Percentiles rank a stretch among this genome's conserved stretches.
Conservation (phyloP, 2,329 filamentous ascomycete species). For the Ascochyta rabiei region DNA sequence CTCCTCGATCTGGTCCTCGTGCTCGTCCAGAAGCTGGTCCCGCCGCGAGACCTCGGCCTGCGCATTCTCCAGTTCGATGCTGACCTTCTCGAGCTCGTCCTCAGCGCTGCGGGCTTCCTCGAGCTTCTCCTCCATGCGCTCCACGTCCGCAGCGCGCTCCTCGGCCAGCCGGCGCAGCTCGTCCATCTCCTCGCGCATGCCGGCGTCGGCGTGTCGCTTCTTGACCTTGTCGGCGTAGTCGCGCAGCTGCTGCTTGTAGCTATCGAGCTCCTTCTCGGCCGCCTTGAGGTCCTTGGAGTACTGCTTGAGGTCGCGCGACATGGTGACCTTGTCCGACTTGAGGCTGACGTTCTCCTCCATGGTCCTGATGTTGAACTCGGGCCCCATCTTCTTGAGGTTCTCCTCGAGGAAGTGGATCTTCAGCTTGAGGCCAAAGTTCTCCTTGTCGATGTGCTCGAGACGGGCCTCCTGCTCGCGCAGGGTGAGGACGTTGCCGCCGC, state of each 20-base stretch:
- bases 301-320: slow-evolving; percentile 83
- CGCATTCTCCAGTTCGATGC: slow-evolving; percentile 41
- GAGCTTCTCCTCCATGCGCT: slow-evolving; percentile 42
- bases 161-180: slow-evolving; percentile 53
- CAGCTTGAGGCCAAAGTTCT: slow-evolving; percentile 81
- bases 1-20: slow-evolving; percentile 46
- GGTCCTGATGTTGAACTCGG: slow-evolving; percentile 86
- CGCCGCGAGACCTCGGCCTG: slow-evolving; percentile 43
- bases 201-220: slow-evolving; percentile 74
- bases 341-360: slow-evolving; percentile 95
- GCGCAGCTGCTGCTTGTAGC: slow-evolving; percentile 78
- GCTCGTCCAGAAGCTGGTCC: slow-evolving; percentile 46
- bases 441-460: slow-evolving; percentile 95
- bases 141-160: slow-evolving; percentile 48
- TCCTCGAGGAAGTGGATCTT: slow-evolving; percentile 92
- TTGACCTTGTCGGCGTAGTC: slow-evolving; percentile 84
- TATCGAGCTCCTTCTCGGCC: slow-evolving; percentile 85
- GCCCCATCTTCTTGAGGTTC: slow-evolving; percentile 82
- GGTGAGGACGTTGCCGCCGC: slow-evolving; percentile 87
- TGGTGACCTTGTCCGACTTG: slow-evolving; percentile 88
- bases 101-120: slow-evolving; percentile 38
- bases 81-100: slow-evolving; percentile 46
- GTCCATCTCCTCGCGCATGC: slow-evolving; percentile 67
- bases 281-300: slow-evolving; percentile 83
- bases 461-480: slow-evolving; percentile 92